Evolutionary conservation across 768 basidiomycete species (phyloP).

Genomic region (Amanita fuliginea): DNA sequence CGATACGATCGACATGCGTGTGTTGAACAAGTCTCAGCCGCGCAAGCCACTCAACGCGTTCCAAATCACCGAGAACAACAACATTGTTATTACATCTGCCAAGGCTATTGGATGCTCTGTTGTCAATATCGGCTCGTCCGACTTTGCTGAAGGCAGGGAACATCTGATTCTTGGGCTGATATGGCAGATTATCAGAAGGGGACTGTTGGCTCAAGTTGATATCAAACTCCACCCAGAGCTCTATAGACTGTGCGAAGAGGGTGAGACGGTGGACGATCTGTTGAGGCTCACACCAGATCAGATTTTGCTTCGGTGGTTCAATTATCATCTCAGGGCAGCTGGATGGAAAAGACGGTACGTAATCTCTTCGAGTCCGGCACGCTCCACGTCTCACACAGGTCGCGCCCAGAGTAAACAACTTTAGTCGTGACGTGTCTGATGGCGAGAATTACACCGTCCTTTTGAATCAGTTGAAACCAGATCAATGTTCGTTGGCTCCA

Average conservation of each 20-base stretch:
- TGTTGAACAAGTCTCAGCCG: slow-evolving; percentile 78
- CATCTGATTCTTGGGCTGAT: slow-evolving; percentile 96
- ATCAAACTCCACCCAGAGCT: slow-evolving; percentile 98
- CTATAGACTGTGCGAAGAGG: slow-evolving; percentile 93
- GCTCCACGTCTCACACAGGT: neutral
- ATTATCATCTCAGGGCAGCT: slow-evolving; percentile 94
- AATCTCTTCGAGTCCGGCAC: neutral
- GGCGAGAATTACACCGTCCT: slow-evolving; percentile 97
- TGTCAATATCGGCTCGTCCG: slow-evolving; percentile 93
- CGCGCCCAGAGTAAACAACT: slow-evolving; percentile 81
- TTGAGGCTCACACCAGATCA: slow-evolving; percentile 92
- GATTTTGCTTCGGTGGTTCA: slow-evolving; percentile 97
- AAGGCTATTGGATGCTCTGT: slow-evolving; percentile 98
- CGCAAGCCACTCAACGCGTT: slow-evolving; percentile 91
- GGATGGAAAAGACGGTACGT: slow-evolving; percentile 75
- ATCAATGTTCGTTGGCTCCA: slow-evolving; percentile 84
- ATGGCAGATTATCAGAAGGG: slow-evolving; percentile 96
- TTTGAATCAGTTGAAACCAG: slow-evolving; percentile 91
- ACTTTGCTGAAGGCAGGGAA: slow-evolving; percentile 87
- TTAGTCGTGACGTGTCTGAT: slow-evolving; percentile 94
- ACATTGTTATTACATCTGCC: slow-evolving; percentile 96
- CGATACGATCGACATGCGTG: slow-evolving; percentile 97
- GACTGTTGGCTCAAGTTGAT: slow-evolving; percentile 88
- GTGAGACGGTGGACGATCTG: slow-evolving; percentile 94
- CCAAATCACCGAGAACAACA: slow-evolving; percentile 99